These are phyloP conservation scores for Apostasia ramifera DNA, from an alignment of 106 monocot genomes.

Conservation along the genomic window DNA sequence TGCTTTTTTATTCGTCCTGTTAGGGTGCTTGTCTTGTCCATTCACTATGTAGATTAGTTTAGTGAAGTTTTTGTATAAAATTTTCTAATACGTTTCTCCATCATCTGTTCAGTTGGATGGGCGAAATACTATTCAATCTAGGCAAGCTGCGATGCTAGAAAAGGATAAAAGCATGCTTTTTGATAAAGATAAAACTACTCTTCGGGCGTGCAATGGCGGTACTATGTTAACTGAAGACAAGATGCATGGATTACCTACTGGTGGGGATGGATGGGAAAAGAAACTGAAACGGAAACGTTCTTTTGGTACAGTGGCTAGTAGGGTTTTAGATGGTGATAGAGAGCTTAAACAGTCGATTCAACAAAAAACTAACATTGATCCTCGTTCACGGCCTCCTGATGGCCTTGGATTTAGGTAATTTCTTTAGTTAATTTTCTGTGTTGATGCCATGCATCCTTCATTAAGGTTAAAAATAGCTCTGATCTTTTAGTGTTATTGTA, in stretches of 20 bases:
- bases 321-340: conserved; percentile 57
- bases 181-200: conserved; percentile 62
- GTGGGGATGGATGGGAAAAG: conserved; percentile 75
- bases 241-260: conserved; percentile 48
- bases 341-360: conserved; percentile 46
- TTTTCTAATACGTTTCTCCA: neutral
- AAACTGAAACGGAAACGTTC: conserved; percentile 77
- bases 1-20: too few species aligned
- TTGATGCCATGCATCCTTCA: too few species aligned
- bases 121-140: conserved; percentile 25
- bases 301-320: conserved; percentile 44
- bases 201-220: conserved; percentile 40
- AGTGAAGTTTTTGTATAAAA: too few species aligned
- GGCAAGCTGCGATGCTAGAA: conserved; percentile 41
- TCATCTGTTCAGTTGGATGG: conserved; percentile 64
- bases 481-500: too few species aligned
- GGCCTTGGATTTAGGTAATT: conserved; percentile 52
- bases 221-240: conserved; percentile 41
- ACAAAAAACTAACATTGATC: conserved; percentile 41
- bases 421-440: neutral
- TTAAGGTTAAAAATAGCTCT: too few species aligned
- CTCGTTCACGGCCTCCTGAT: conserved; percentile 41
- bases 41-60: too few species aligned
- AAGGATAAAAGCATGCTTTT: conserved; percentile 36
- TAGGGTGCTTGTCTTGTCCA: too few species aligned